Percentiles rank a stretch among this genome's conserved stretches.
Conservation (phyloP, 2,329 filamentous ascomycete genomes). For the Cladosporium sp. region DNA sequence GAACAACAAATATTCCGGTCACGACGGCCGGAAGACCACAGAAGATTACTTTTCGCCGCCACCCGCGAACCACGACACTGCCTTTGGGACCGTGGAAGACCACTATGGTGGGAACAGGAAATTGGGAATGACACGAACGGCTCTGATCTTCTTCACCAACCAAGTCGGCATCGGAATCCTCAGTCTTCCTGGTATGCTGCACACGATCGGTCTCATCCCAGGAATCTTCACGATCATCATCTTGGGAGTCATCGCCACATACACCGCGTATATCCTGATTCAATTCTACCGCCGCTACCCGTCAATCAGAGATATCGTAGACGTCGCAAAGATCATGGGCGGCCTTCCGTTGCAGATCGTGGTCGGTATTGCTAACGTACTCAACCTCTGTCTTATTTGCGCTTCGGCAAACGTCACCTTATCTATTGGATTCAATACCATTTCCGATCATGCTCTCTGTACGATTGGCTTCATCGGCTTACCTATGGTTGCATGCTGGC, state of each 20-base stretch:
- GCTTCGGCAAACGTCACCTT: constrained; percentile 15
- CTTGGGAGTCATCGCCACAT: constrained; percentile 1
- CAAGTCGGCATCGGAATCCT: constrained; percentile 24
- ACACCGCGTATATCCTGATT: constrained; percentile 4
- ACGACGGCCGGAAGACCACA: not conserved
- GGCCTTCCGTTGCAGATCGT: constrained; percentile 7
- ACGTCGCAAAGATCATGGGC: constrained; percentile 4
- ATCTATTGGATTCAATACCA: constrained; percentile 15
- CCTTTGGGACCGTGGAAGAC: not conserved
- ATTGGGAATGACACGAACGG: not conserved
- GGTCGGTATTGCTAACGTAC: constrained; percentile 13
- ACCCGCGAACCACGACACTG: not conserved
- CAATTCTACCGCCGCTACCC: constrained; percentile 7
- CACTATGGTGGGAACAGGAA: constrained; percentile 6
- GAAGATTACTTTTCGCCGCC: not conserved
- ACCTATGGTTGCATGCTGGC: constrained; percentile 15
- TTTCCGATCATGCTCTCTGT: constrained; percentile 13
- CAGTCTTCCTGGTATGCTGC: not conserved
- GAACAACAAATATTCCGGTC: not conserved
- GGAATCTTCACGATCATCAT: constrained; percentile 3
- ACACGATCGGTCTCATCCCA: not conserved
- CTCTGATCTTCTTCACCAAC: constrained; percentile 10
- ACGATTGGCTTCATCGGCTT: constrained; percentile 15
- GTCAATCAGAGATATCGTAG: constrained; percentile 4
- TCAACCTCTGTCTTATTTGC: constrained; percentile 17